Conservation (phyloP, 768 basidiomycete genomes). For the Collybia sordida region DNA sequence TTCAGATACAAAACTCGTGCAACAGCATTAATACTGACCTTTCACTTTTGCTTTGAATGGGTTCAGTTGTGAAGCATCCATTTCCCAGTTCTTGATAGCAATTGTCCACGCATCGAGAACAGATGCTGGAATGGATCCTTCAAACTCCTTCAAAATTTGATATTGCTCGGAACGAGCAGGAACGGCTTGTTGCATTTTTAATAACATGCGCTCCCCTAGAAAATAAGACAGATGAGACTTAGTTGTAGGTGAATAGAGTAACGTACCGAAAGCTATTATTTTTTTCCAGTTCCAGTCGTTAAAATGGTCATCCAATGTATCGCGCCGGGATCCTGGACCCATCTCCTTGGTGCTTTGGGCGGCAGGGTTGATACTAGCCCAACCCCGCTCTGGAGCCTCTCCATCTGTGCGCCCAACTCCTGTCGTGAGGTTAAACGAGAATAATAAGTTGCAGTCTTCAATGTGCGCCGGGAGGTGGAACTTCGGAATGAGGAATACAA, state of each 20-base stretch:
- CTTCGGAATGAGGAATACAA: slow-evolving; percentile 20
- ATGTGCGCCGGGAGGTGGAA: slow-evolving; percentile 6
- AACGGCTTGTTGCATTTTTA: slow-evolving; percentile 10
- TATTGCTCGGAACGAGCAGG: slow-evolving; percentile 5
- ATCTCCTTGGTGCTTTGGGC: slow-evolving; percentile 19
- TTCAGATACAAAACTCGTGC: background rate
- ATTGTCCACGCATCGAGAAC: slow-evolving; percentile 1
- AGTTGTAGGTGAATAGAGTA: background rate
- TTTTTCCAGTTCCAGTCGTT: slow-evolving; percentile 29
- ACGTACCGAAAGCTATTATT: slow-evolving; percentile 13
- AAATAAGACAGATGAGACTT: background rate
- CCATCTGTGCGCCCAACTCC: slow-evolving; percentile 16
- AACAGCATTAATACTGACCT: slow-evolving; percentile 2
- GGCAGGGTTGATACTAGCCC: slow-evolving; percentile 17
- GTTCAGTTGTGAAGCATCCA: slow-evolving; percentile 5
- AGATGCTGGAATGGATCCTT: background rate
- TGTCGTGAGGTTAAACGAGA: slow-evolving; percentile 19
- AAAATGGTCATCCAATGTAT: slow-evolving; percentile 24
- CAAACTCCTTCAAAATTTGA: slow-evolving; percentile 7
- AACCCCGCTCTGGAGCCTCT: slow-evolving; percentile 14
- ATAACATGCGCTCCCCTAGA: slow-evolving; percentile 1
- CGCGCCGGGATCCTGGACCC: slow-evolving; percentile 19
- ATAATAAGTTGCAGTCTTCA: slow-evolving; percentile 18
- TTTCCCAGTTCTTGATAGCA: slow-evolving; percentile 7
- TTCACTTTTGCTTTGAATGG: slow-evolving; percentile 4